These are phyloP conservation scores for Fusarium ambrosium DNA, from an alignment of 2,329 filamentous ascomycete species.

Conservation along the genomic window DNA sequence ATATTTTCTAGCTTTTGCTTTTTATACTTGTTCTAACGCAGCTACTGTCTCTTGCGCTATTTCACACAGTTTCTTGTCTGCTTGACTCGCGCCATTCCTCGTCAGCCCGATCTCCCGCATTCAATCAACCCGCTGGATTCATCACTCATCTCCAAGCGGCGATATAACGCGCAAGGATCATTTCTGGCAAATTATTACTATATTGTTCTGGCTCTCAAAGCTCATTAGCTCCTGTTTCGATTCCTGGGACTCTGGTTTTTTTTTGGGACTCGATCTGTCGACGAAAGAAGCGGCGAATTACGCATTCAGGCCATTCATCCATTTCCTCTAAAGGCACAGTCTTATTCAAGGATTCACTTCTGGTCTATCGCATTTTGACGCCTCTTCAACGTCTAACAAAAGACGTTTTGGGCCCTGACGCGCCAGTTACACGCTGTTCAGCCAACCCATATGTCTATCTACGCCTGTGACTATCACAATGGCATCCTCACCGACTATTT, in stretches of 20 bases:
- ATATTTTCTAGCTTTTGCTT: background rate
- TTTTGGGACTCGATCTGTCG: background rate
- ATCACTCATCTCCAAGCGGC: slow-evolving; percentile 24
- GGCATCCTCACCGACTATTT: slow-evolving; percentile 23
- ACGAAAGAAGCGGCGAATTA: slow-evolving; percentile 20
- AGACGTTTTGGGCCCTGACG: slow-evolving; percentile 9
- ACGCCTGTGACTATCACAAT: slow-evolving; percentile 22
- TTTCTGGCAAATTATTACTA: background rate
- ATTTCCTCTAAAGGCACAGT: background rate
- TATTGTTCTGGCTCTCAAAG: background rate
- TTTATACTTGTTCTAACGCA: background rate
- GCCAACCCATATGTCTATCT: slow-evolving; percentile 21
- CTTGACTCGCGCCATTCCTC: slow-evolving; percentile 9
- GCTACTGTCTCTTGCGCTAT: background rate
- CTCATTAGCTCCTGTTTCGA: background rate
- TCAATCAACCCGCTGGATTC: slow-evolving; percentile 16
- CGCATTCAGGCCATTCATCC: background rate
- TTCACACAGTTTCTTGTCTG: background rate
- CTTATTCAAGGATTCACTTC: background rate
- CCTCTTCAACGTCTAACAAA: background rate
- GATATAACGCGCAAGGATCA: slow-evolving; percentile 27
- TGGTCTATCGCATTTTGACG: background rate
- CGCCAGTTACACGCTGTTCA: background rate
- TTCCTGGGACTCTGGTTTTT: background rate
- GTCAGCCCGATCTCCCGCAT: slow-evolving; percentile 29